Evolutionary conservation across 1,284 basidiomycete species (phyloP), one percentile per base, ranked within the genome.

Genomic region (Fistulina hepatica): DNA sequence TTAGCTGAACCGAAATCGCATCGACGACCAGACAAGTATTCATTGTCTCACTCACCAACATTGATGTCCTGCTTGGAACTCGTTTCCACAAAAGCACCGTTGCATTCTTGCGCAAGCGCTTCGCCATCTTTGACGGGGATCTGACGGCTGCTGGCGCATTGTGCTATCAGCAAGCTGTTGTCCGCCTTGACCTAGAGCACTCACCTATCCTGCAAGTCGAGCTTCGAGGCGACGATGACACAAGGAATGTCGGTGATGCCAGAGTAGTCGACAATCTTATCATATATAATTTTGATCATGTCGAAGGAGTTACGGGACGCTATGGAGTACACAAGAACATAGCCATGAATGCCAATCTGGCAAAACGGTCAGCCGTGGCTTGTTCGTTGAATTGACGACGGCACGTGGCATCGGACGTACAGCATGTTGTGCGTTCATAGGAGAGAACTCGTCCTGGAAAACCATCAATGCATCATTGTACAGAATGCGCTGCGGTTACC

Each of bases 191-290:
- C 37, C 39, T 12, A 20, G 16, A 25, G 49, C 49, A 59, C 69
- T 56, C 57, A 88, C 81, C 69, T 82, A 59, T 55, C 69, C 53
- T 62, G 68, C 57, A 98, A 61, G 65, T 98, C 94, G 40, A 72
- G 73, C 73, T 98, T 98, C 51, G 94, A 85, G 12, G 93, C 94
- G 17, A 97, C 94, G 46, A 98, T 79, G 32, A 98, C 90, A 58
- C 93, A 92, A 12, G 95, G 92, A 28, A 97, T 84, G 48, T 79
- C 76, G 43, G 80, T 78, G 37, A 89, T 72, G 36, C 93, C 94
- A 38, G 83, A 89, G 56, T 89, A 97, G 60, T 93, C 83, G 52
- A 92, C 67, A 52, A 98, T 94, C 75, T 98, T 98, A 69, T 97
- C 93, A 57, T 97, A 81, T 27, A 98, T 78, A 52, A 90, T 85